Conservation (phyloP, 192 early-diverging fungal genomes). For the Backusella tuberculispora region DNA sequence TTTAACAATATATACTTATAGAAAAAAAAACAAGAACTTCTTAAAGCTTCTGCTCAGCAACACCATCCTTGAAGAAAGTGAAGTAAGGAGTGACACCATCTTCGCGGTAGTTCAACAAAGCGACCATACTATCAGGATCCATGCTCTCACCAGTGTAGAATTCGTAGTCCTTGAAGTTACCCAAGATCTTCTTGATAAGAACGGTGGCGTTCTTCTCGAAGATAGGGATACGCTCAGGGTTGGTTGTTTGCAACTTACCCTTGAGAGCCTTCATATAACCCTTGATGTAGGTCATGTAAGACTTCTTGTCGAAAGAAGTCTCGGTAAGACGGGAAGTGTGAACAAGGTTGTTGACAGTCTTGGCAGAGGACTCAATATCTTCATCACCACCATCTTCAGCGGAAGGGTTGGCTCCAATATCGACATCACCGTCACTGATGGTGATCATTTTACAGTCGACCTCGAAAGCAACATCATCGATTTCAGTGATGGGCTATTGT, state of each 20-base stretch:
- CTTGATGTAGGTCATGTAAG: slow-evolving; percentile 90
- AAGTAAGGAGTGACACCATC: slow-evolving; percentile 93
- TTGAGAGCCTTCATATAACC: slow-evolving; percentile 89
- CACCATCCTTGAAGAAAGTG: slow-evolving; percentile 89
- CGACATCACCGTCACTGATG: slow-evolving; percentile 70
- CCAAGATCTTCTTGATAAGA: slow-evolving; percentile 81
- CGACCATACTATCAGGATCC: slow-evolving; percentile 87
- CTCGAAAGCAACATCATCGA: slow-evolving; percentile 71
- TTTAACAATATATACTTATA: background rate
- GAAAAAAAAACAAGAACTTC: background rate
- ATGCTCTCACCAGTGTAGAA: slow-evolving; percentile 89
- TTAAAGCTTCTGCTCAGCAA: slow-evolving; percentile 75
- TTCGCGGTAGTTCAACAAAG: slow-evolving; percentile 91
- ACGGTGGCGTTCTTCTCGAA: slow-evolving; percentile 68
- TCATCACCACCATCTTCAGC: slow-evolving; percentile 79
- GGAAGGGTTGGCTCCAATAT: slow-evolving; percentile 93
- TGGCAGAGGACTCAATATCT: slow-evolving; percentile 58
- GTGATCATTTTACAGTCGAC: slow-evolving; percentile 80
- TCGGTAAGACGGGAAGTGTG: slow-evolving; percentile 74
- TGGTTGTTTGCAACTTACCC: slow-evolving; percentile 58
- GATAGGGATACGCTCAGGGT: slow-evolving; percentile 60
- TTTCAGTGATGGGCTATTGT: slow-evolving; percentile 52
- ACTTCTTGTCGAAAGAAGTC: slow-evolving; percentile 91
- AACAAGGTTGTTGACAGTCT: slow-evolving; percentile 86
- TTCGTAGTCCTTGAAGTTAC: slow-evolving; percentile 86